Conservation (phyloP, 2,329 filamentous ascomycete species). For the Huntiella decipiens region DNA sequence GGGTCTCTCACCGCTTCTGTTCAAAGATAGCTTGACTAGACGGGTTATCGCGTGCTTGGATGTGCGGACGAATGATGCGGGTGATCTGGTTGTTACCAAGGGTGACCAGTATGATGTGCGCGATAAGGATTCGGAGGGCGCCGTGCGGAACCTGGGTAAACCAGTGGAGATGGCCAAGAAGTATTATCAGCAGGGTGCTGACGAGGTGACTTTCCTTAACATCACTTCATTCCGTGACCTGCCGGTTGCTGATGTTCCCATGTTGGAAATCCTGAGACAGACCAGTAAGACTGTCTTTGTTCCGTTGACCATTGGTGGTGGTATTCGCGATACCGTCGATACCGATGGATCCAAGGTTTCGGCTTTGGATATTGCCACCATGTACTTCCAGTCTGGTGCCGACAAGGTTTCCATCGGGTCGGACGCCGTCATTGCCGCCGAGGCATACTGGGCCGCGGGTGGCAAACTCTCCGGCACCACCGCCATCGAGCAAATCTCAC, state of each 20-base stretch:
- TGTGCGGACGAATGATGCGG: conserved; percentile 81
- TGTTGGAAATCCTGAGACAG: conserved; percentile 79
- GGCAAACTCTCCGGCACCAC: conserved; percentile 58
- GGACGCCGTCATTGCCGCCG: conserved; percentile 81
- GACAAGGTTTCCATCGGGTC: conserved; percentile 96
- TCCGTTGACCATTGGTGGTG: conserved; percentile 84
- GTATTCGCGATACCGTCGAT: conserved; percentile 84
- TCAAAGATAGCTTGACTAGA: conserved; percentile 58
- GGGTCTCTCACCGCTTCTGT: conserved; percentile 14
- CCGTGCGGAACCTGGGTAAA: conserved; percentile 84
- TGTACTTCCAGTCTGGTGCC: conserved; percentile 94
- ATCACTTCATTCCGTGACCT: conserved; percentile 97
- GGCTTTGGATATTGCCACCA: conserved; percentile 77
- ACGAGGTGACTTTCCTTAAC: conserved; percentile 95
- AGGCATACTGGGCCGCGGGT: conserved; percentile 64
- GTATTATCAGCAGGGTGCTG: conserved; percentile 92
- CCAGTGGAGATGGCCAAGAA: conserved; percentile 83
- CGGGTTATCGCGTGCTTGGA: conserved; percentile 92
- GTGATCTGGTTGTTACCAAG: conserved; percentile 93
- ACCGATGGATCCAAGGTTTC: conserved; percentile 71
- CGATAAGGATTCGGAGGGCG: conserved; percentile 50
- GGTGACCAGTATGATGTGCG: conserved; percentile 97
- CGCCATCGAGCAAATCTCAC: conserved; percentile 86
- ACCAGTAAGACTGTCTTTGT: conserved; percentile 90
- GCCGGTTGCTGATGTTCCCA: conserved; percentile 76